Conservation (phyloP, 148 eudicot species). For the Arctostaphylos glauca region DNA sequence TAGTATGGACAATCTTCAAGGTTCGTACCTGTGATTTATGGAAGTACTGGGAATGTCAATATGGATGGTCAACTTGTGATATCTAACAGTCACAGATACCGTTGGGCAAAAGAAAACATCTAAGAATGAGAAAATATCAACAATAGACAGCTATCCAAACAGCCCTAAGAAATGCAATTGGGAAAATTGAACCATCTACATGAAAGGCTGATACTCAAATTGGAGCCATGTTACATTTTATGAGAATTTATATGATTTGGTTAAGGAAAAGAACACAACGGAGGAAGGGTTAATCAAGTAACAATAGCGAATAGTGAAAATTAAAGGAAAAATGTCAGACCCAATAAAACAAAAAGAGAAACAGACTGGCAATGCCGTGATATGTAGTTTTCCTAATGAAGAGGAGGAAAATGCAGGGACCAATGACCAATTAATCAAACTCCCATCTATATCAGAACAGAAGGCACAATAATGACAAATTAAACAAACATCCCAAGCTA, state of each 20-base stretch:
- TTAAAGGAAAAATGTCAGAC: background rate
- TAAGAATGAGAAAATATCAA: background rate
- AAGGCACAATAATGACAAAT: background rate
- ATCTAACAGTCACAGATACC: too few species aligned
- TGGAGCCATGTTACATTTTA: background rate
- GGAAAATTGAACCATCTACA: background rate
- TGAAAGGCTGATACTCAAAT: background rate
- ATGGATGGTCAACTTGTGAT: too few species aligned
- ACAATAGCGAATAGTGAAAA: background rate
- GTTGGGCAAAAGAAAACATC: too few species aligned
- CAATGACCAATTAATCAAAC: background rate
- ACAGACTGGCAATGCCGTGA: background rate
- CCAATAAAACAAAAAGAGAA: too few species aligned
- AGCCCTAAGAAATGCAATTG: background rate
- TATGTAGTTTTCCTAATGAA: background rate
- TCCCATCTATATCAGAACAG: background rate
- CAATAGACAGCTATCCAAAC: background rate
- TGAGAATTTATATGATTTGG: background rate
- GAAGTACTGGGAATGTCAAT: too few species aligned
- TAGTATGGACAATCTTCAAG: too few species aligned
- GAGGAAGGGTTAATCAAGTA: background rate
- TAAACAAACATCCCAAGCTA: too few species aligned
- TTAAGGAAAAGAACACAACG: background rate
- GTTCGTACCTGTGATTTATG: too few species aligned
- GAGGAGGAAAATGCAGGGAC: background rate